Percentiles rank a stretch among this genome's conserved stretches.
These are phyloP conservation scores for Vigna nakashimae DNA, from an alignment of 306 rosid genomes.

Conservation along the genomic window DNA sequence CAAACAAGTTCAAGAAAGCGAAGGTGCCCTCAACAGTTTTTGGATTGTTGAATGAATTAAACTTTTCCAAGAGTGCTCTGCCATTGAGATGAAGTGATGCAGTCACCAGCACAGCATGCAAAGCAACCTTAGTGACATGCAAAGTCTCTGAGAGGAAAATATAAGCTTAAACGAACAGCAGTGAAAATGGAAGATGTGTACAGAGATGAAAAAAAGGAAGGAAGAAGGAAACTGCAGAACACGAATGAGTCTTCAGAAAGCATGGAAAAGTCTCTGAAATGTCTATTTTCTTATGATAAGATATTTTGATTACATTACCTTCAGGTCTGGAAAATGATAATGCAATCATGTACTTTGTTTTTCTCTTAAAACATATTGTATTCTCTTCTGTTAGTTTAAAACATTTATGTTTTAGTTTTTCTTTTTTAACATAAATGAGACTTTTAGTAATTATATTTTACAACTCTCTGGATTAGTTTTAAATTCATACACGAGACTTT, in stretches of 20 bases:
- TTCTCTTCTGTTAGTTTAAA: no score
- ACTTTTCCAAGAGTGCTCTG: neutral
- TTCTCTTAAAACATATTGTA: no score
- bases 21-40: neutral
- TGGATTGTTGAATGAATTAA: neutral
- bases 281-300: neutral
- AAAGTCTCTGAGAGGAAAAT: neutral
- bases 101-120: neutral
- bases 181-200: neutral
- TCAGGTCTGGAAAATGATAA: no score
- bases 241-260: neutral
- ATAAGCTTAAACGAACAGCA: neutral
- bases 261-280: conserved; percentile 16
- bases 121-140: neutral
- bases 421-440: no score
- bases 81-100: neutral
- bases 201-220: neutral
- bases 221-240: neutral
- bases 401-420: no score
- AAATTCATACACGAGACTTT: no score
- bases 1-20: neutral
- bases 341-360: no score
- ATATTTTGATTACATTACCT: neutral
- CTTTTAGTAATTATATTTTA: no score
- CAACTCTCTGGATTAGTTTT: no score